phyloP scores from a whole-genome alignment of 257 asterid genomes.

The Solanum pimpinellifolium region DNA sequence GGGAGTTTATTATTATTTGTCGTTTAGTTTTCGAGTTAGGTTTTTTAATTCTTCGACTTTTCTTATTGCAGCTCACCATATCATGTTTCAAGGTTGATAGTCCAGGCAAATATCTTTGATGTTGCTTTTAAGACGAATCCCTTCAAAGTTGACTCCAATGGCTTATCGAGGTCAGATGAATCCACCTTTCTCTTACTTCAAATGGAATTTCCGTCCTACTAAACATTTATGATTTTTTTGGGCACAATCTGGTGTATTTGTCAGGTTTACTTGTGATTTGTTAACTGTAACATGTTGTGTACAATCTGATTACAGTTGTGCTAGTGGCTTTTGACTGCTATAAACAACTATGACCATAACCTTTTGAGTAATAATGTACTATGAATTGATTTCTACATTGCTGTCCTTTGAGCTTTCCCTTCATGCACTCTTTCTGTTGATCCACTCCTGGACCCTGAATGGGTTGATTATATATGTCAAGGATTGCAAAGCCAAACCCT shows the following conservation, averaged over 20 bases:
- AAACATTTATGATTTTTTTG: neutral
- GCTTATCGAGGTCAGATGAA: constrained; percentile 48
- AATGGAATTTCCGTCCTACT: neutral
- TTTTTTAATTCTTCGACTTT: neutral
- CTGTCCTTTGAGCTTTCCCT: neutral
- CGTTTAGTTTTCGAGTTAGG: neutral
- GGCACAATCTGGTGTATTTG: neutral
- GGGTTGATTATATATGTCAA: neutral
- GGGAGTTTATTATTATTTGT: neutral
- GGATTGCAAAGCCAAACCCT: neutral
- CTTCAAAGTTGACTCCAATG: constrained; percentile 41
- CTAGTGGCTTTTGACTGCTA: neutral
- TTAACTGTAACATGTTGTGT: neutral
- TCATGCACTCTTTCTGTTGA: neutral
- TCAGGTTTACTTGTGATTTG: neutral
- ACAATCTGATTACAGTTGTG: neutral
- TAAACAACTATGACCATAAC: neutral
- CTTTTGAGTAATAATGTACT: neutral
- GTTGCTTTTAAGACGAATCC: constrained; percentile 44
- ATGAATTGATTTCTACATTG: neutral
- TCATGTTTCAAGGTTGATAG: constrained; percentile 39
- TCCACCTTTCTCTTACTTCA: neutral
- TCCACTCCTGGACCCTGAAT: neutral
- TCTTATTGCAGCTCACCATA: constrained; percentile 70
- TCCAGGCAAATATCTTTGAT: constrained; percentile 71